Conservation (phyloP, 495 filamentous ascomycete genomes). For the Cercophora samala region DNA sequence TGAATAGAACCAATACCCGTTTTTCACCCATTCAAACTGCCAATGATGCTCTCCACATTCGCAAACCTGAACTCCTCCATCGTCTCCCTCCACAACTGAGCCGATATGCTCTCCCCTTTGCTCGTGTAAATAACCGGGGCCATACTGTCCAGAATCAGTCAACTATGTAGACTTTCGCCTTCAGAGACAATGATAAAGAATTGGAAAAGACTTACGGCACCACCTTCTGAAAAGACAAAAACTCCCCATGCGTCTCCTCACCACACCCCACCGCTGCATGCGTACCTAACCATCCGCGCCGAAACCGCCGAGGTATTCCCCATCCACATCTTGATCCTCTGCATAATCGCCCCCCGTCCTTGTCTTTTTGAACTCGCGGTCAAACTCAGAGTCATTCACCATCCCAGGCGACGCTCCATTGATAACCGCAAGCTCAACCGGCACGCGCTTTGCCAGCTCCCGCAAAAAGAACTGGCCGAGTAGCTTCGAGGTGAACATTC, state of each 20-base stretch:
- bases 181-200: neutral
- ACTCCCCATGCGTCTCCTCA: conserved; percentile 42
- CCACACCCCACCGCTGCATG: conserved; percentile 38
- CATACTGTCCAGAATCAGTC: neutral
- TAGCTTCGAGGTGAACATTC: conserved; percentile 41
- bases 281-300: conserved; percentile 33
- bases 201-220: conserved; percentile 31
- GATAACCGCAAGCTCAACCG: conserved; percentile 37
- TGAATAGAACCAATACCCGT: too few species aligned
- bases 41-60: conserved; percentile 18
- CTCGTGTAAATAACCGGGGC: neutral
- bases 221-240: conserved; percentile 37
- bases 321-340: conserved; percentile 18
- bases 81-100: conserved; percentile 41
- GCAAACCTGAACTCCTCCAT: conserved; percentile 42
- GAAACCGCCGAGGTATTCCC: conserved; percentile 34
- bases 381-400: conserved; percentile 37
- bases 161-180: neutral
- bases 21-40: conserved; percentile 14
- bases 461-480: conserved; percentile 36
- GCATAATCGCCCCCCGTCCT: conserved; percentile 9
- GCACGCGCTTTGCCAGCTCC: conserved; percentile 33
- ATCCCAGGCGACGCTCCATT: conserved; percentile 43
- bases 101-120: conserved; percentile 1
- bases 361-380: conserved; percentile 29